phyloP scores from a whole-genome alignment of 2,329 filamentous ascomycete species.

The Nakataea oryzae region DNA sequence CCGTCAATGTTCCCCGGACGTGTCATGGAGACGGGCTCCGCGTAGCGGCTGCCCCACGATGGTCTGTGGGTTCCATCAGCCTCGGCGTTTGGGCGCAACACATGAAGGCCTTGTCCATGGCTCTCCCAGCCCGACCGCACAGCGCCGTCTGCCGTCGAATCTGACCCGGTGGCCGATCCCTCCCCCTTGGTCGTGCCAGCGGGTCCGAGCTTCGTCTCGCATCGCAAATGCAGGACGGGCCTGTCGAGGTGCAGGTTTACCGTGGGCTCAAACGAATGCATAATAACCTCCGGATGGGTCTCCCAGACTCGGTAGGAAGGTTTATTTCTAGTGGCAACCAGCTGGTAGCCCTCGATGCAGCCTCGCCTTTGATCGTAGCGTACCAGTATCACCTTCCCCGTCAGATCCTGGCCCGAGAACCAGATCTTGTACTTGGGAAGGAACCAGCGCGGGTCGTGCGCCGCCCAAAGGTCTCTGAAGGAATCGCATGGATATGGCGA shows the following conservation, averaged over 20 bases:
- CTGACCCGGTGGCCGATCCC: neutral
- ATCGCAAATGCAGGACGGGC: conserved; percentile 54
- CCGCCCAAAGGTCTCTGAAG: conserved; percentile 62
- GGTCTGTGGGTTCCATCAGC: too few species aligned
- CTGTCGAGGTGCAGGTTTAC: conserved; percentile 65
- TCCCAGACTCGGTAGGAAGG: conserved; percentile 53
- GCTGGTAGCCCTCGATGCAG: conserved; percentile 70
- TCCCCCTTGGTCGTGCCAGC: conserved; percentile 9
- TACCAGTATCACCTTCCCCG: conserved; percentile 65
- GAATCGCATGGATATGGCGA: conserved; percentile 47
- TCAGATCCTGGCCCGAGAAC: conserved; percentile 68
- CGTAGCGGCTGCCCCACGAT: conserved; percentile 26
- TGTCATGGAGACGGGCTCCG: conserved; percentile 42
- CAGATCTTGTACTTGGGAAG: conserved; percentile 70
- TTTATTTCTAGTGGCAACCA: conserved; percentile 53
- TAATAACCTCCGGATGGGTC: conserved; percentile 52
- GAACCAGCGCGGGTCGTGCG: conserved; percentile 79
- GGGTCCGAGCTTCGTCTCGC: conserved; percentile 17
- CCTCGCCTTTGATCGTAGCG: conserved; percentile 64
- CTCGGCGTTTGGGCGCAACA: neutral
- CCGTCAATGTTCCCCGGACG: conserved; percentile 23
- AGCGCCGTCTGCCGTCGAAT: neutral
- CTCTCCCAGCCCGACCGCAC: neutral
- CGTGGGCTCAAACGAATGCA: conserved; percentile 62
- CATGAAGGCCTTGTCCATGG: neutral